These are phyloP conservation scores for Bipolaris sorokiniana DNA, from an alignment of 2,329 filamentous ascomycete genomes.

Conservation along the genomic window DNA sequence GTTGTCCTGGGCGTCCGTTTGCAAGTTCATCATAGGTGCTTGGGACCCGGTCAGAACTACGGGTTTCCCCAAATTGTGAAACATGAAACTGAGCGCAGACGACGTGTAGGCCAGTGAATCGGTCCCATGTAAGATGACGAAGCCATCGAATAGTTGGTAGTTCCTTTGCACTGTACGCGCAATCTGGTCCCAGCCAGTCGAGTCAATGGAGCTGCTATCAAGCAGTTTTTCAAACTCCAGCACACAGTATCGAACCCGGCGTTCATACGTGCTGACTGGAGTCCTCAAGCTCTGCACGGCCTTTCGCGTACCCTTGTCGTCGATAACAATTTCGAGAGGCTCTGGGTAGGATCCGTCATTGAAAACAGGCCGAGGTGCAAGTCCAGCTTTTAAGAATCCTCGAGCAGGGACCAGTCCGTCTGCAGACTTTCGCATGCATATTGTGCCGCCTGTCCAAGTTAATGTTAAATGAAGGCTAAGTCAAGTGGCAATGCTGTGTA, in stretches of 20 bases:
- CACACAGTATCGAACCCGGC: constrained; percentile 81
- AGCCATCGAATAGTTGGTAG: constrained; percentile 87
- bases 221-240: constrained; percentile 84
- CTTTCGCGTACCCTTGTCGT: constrained; percentile 55
- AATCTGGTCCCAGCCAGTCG: constrained; percentile 84
- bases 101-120: constrained; percentile 88
- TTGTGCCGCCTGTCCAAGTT: constrained; percentile 65
- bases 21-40: constrained; percentile 86
- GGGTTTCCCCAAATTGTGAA: constrained; percentile 87
- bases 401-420: constrained; percentile 76
- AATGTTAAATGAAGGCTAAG: not conserved
- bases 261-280: constrained; percentile 77
- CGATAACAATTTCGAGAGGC: constrained; percentile 62
- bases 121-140: constrained; percentile 89
- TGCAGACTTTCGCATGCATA: constrained; percentile 85
- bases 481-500: constrained; percentile 27
- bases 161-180: constrained; percentile 80
- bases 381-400: constrained; percentile 80
- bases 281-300: constrained; percentile 75
- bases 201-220: constrained; percentile 89
- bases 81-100: constrained; percentile 91
- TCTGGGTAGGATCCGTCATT: constrained; percentile 73
- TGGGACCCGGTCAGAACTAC: constrained; percentile 76
- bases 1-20: constrained; percentile 91
- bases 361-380: constrained; percentile 82